Evolutionary conservation across 2,329 filamentous ascomycete species (phyloP), one percentile per base, ranked within the genome.

Genomic region (Verticillium isaacii): DNA sequence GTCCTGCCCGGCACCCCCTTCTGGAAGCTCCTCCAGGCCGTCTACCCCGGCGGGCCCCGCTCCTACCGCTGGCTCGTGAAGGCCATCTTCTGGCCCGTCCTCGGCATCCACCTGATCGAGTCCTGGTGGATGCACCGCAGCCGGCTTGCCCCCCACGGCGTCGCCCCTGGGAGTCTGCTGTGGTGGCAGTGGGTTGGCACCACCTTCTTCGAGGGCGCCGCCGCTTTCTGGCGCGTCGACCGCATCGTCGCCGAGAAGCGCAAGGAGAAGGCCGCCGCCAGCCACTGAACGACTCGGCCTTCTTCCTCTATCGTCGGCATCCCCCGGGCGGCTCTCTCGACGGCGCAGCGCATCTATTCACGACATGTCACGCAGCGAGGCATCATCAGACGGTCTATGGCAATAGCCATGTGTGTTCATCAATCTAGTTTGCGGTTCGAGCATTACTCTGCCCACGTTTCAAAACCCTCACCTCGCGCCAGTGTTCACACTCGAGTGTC

Each of bases 101-200:
- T 92, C 1, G 78, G 70, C 0, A 82, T 92, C 14, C 94, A 97
- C 74, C 25, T 80, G 0, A 62, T 74, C 3, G 94, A 97, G 78
- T 75, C 81, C n/a, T 75, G 75, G 55, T 76, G 79, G 70, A 77
- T 89, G 67, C 81, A 83, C 65, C 73, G 71, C 52, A 78, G 75
- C 57, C 74, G 80, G 62, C 70, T 87, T 63, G 69, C 68, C 60
- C 81, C 71, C 70, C 79, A 82, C 65, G 79, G 80, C 7, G 79
- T 88, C 12, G 71, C 73, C 62, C 71, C 74, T 37, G 78, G 80
- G 8, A 75, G 74, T 7, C 55, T 54, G n/a, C 66, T 83, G 15
- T 89, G 87, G 85, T 80, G 75, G 72, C 66, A 75, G 60, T 89
- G 87, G 87, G 71, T 83, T 36, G 68, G 65, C 6, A 80, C 76